phyloP scores from a whole-genome alignment of 306 rosid genomes.

The Malus sieversii region DNA sequence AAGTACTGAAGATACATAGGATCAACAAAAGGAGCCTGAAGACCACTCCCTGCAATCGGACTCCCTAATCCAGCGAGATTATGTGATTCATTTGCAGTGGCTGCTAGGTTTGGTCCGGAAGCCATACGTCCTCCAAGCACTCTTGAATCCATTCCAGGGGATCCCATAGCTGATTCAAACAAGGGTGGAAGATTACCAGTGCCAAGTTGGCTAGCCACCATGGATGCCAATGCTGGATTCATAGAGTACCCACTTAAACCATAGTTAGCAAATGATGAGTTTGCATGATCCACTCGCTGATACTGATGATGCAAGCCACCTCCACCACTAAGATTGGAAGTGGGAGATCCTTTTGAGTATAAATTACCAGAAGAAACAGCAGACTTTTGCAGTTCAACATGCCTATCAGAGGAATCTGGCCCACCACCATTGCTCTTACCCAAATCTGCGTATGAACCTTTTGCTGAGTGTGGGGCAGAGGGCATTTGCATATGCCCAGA shows the following conservation, averaged over 20 bases:
- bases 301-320: slow-evolving; percentile 49
- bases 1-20: slow-evolving; percentile 79
- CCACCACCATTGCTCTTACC: slow-evolving; percentile 46
- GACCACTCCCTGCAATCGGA: slow-evolving; percentile 56
- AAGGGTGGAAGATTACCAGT: slow-evolving; percentile 63
- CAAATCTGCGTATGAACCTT: slow-evolving; percentile 40
- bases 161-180: slow-evolving; percentile 60
- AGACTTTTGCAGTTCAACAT: slow-evolving; percentile 48
- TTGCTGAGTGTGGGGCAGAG: slow-evolving; percentile 25
- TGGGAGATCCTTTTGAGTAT: slow-evolving; percentile 56
- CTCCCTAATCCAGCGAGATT: slow-evolving; percentile 61
- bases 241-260: slow-evolving; percentile 61
- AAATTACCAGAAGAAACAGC: slow-evolving; percentile 33
- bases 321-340: slow-evolving; percentile 54
- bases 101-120: slow-evolving; percentile 43
- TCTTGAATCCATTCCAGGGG: slow-evolving; percentile 74
- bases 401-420: slow-evolving; percentile 47
- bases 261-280: slow-evolving; percentile 55
- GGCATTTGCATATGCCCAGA: slow-evolving; percentile 39
- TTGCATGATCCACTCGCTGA: slow-evolving; percentile 61
- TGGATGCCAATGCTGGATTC: slow-evolving; percentile 62
- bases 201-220: slow-evolving; percentile 85
- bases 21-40: slow-evolving; percentile 77
- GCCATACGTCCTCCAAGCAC: slow-evolving; percentile 56
- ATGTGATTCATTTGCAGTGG: slow-evolving; percentile 55